A percentile compares a stretch with the other conserved stretches of the same genome.
Evolutionary conservation across 495 filamentous ascomycete species (phyloP).

Genomic region (Neurospora sp.): DNA sequence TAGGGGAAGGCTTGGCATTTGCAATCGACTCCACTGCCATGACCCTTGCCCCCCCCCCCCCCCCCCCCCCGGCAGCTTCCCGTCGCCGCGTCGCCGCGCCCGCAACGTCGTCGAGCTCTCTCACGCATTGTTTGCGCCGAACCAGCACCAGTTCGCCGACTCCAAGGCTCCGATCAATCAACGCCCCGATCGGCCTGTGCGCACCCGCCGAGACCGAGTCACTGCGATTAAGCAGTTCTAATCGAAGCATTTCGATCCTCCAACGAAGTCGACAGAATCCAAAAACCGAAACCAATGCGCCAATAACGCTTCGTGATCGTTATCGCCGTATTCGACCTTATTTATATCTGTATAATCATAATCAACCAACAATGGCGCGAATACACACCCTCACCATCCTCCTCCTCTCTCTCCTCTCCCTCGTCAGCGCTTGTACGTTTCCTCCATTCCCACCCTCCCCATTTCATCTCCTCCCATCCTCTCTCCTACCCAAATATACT

Average conservation of each 20-base stretch:
- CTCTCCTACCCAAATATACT: neutral
- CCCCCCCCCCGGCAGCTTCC: neutral
- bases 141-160: neutral
- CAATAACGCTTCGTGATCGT: neutral
- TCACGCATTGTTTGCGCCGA: neutral
- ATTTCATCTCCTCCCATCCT: neutral
- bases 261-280: neutral
- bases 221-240: neutral
- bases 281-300: neutral
- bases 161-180: neutral
- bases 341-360: neutral
- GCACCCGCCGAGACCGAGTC: neutral
- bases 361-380: slow-evolving; percentile 20
- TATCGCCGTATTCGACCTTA: neutral
- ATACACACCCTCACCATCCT: slow-evolving; percentile 23
- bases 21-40: neutral
- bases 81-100: neutral
- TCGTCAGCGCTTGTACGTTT: slow-evolving; percentile 28
- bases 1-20: neutral
- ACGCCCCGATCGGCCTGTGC: neutral
- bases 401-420: slow-evolving; percentile 19
- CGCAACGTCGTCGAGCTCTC: neutral
- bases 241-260: neutral
- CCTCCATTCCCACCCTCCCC: neutral
- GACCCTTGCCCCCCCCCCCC: too few relatives aligned